Evolutionary conservation across 2,329 filamentous ascomycete genomes (phyloP), one percentile per base, ranked within the genome.

Genomic region (Hortaea sp.): DNA sequence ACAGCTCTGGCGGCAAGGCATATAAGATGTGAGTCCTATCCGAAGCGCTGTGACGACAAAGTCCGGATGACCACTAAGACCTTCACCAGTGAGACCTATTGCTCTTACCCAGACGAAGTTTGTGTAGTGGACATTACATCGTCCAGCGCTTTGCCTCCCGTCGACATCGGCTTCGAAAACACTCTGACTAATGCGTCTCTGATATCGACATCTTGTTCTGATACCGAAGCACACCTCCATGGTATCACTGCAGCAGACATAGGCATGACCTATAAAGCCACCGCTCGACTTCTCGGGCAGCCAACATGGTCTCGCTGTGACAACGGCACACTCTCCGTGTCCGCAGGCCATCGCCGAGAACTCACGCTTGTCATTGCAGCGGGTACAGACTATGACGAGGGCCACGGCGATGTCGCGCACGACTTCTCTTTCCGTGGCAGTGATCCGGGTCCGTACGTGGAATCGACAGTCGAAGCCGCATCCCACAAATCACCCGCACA

Each of bases 351-450:
- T 52, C 61, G 5, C 59, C 49, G 2, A 56, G 52, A 7, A 38
- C 69, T 7, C 63, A 64, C 29, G 6, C 51, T 78, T 5, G 61
- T 76, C 0, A 55, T 77, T 11, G 66, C 67, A 1, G 64, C 64
- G 2, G 63, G 56, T 2, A 76, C 74, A 1, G 66, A 77, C 47
- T 79, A 74, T 45, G 72, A 78, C 41, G 61, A 70, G 44, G 69
- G 62, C 3, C 69, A 71, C 31, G 75, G 76, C 1, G 74, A 68
- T 41, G 59, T 63, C 0, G 63, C 62, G 11, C 55, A 54, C 47
- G 55, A 61, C 7, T 78, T 68, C 55, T 72, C 70, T 0, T 79
- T 76, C 58, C 66, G 63, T 32, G 74, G 75, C 2, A 57, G 57
- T 1, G 70, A 77, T 47, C 75, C 75, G 1, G 63, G 54, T 0